A percentile compares a stretch with the other conserved stretches of the same genome.
Evolutionary conservation across 2,329 filamentous ascomycete species (phyloP).

Genomic region (Fusarium sp.): DNA sequence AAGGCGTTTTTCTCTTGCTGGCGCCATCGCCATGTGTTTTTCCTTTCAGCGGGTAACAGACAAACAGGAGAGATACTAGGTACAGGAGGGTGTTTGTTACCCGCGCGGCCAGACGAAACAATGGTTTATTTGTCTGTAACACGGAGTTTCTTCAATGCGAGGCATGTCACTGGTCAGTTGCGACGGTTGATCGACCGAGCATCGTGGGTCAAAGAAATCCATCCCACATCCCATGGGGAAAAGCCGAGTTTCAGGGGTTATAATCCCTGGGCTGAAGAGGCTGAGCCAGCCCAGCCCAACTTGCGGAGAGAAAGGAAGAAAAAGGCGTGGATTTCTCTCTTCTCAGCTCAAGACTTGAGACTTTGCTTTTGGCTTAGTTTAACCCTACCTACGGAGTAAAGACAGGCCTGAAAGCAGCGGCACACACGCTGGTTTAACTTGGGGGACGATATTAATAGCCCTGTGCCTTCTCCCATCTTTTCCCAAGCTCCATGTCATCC

Average conservation of each 20-base stretch:
- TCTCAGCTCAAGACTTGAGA: not conserved
- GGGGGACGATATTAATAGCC: conserved; percentile 12
- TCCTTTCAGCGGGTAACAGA: not conserved
- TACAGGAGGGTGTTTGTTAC: conserved; percentile 13
- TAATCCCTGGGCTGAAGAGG: not conserved
- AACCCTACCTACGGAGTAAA: not conserved
- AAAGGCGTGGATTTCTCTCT: not conserved
- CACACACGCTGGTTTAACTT: not conserved
- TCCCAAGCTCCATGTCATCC: conserved; percentile 12
- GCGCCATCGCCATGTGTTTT: not conserved
- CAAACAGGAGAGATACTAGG: not conserved
- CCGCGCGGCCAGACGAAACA: conserved; percentile 43
- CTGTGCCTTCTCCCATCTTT: not conserved
- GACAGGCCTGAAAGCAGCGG: not conserved
- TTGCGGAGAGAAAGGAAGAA: conserved; percentile 15
- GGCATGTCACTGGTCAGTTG: conserved; percentile 27
- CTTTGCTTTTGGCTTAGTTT: not conserved
- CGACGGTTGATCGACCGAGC: conserved; percentile 22
- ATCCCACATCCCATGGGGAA: not conserved
- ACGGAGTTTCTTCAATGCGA: conserved; percentile 9
- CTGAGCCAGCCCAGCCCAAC: not conserved
- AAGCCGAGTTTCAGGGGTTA: conserved; percentile 1
- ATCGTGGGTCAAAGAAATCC: conserved; percentile 11
- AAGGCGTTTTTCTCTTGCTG: not conserved
- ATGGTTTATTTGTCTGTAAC: conserved; percentile 33